A percentile compares a stretch with the other conserved stretches of the same genome.
These are phyloP conservation scores for Nothophaeocryptopus gaeumannii DNA, from an alignment of 2,329 filamentous ascomycete genomes.

Conservation along the genomic window DNA sequence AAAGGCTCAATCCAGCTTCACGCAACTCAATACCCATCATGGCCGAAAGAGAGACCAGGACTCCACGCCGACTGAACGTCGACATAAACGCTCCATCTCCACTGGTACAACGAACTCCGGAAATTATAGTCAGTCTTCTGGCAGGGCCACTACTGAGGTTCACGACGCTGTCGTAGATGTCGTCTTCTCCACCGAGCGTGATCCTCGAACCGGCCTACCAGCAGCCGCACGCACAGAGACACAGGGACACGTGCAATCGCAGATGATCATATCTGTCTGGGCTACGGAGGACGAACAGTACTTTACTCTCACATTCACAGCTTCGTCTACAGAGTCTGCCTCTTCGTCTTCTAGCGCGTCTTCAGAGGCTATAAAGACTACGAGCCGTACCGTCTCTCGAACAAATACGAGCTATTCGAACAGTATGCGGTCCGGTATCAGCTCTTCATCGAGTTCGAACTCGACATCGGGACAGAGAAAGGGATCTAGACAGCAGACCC, in stretches of 20 bases:
- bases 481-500: slow-evolving; percentile 11
- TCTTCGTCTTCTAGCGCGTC: slow-evolving; percentile 15
- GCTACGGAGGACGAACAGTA: slow-evolving; percentile 65
- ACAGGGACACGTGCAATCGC: slow-evolving; percentile 54
- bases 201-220: slow-evolving; percentile 38
- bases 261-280: slow-evolving; percentile 77
- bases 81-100: slow-evolving; percentile 25
- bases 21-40: slow-evolving; percentile 30
- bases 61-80: slow-evolving; percentile 18
- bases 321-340: slow-evolving; percentile 36
- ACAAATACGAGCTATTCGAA: slow-evolving; percentile 38
- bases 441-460: slow-evolving; percentile 19
- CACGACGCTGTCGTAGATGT: slow-evolving; percentile 68
- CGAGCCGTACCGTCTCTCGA: slow-evolving; percentile 42
- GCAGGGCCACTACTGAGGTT: slow-evolving; percentile 39
- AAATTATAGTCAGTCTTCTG: slow-evolving; percentile 11
- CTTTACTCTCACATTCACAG: slow-evolving; percentile 74
- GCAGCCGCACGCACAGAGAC: slow-evolving; percentile 30
- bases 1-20: slow-evolving; percentile 27
- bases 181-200: slow-evolving; percentile 55
- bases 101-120: slow-evolving; percentile 9
- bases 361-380: slow-evolving; percentile 29
- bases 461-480: background rate
- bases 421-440: slow-evolving; percentile 38
- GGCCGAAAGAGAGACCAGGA: slow-evolving; percentile 19